Evolutionary conservation across 2,329 filamentous ascomycete species (phyloP), one percentile per base, ranked within the genome.

Genomic region (Emmonsiellopsis sp.): DNA sequence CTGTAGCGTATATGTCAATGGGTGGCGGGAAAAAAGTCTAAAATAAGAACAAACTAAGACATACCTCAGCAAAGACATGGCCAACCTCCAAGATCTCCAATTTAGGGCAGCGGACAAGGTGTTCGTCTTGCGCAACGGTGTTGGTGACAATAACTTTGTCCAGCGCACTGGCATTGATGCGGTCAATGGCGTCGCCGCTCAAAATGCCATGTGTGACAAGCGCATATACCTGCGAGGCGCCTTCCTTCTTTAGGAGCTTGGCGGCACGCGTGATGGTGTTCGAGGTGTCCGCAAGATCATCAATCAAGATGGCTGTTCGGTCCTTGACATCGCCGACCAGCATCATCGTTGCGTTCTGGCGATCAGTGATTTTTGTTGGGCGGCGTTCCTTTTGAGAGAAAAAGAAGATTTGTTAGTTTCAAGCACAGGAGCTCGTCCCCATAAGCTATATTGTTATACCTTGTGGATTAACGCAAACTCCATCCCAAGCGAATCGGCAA

Each of bases 391-490:
- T 57, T 52, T 20, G 54, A 26, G 11, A 41, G 38, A 7, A 15
- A n/a, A n/a, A 3, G 20, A 5, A 31, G 11, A n/a, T 30, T n/a
- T 6, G 43, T 45, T 45, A 45, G 43, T 31, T 31, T 32, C 15
- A 13, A 45, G 30, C 26, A 32, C 30, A 8, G 32, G n/a, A 20
- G 10, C 13, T n/a, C 13, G 3, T n/a, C 11, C 42, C 20, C 20
- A 44, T 9, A 45, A 7, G 11, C 48, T 45, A 70, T 55, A 59
- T 31, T 59, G 20, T 65, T 73, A 70, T 78, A 89, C 89, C 85
- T 97, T 98, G 79, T 98, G 93, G 65, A 98, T 98, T 55, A 98
- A 81, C 47, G 93, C 93, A 74, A 98, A 97, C 55, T 93, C 89
- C 78, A 96, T 90, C 61, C 89, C 88, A 58, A 97, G 80, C 57